Evolutionary conservation across 129 eudicot genomes (phyloP).

Genomic region (Logfia minima): DNA sequence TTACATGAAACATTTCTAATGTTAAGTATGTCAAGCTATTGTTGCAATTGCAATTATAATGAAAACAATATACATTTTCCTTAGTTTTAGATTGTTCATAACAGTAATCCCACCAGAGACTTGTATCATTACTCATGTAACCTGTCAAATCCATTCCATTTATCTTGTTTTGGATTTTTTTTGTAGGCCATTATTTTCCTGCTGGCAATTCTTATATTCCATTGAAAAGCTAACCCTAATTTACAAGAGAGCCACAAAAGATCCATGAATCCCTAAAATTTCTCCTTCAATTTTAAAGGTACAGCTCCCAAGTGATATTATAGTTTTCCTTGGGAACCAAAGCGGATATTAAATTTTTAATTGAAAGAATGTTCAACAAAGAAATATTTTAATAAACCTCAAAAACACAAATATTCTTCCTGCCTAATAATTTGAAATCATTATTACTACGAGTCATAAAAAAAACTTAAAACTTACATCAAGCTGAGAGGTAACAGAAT

Average conservation of each 20-base stretch:
- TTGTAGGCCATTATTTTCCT: conserved; percentile 5
- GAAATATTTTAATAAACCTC: background rate
- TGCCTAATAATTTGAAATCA: background rate
- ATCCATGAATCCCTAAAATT: background rate
- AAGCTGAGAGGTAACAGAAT: conserved; percentile 74
- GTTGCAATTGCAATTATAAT: background rate
- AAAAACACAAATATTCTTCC: background rate
- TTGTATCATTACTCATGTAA: background rate
- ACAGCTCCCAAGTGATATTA: conserved; percentile 1
- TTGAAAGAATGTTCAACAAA: background rate
- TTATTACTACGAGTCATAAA: background rate
- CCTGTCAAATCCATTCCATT: background rate
- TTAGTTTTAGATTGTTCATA: conserved; percentile 2
- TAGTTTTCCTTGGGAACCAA: background rate
- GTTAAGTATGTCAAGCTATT: background rate
- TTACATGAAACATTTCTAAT: conserved; percentile 7
- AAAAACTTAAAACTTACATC: conserved; percentile 39
- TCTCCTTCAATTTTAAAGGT: background rate
- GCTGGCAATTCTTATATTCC: background rate
- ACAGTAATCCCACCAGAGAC: conserved; percentile 10
- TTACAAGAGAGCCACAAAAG: conserved; percentile 18
- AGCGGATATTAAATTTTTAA: background rate
- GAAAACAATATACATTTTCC: background rate
- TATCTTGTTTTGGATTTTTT: background rate
- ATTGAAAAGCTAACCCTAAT: background rate